A percentile compares a stretch with the other conserved stretches of the same genome.
These are phyloP conservation scores for Agapanthus africanus DNA, from an alignment of 106 monocot species.

Conservation along the genomic window DNA sequence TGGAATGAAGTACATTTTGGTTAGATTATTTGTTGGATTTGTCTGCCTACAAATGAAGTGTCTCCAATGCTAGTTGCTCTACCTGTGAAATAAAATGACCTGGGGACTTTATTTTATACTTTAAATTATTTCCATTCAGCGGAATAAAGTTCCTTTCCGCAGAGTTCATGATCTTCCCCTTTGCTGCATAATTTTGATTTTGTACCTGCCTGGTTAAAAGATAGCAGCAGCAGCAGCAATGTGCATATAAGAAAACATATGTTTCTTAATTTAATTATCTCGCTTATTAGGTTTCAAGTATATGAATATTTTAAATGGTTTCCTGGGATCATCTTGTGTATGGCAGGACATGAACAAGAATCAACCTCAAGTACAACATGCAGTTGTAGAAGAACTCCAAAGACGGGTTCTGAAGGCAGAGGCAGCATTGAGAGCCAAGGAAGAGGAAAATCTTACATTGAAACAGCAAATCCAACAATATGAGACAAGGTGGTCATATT, in stretches of 20 bases:
- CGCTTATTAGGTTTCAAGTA: no score
- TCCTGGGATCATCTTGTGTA: conserved; percentile 2
- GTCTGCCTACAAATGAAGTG: background rate
- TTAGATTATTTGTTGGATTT: background rate
- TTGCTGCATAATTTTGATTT: no score
- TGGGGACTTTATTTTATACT: no score
- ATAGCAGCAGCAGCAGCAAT: no score
- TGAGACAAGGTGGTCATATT: conserved; percentile 65
- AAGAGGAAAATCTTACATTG: conserved; percentile 70
- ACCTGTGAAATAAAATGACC: background rate
- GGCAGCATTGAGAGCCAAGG: conserved; percentile 49
- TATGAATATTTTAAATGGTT: no score
- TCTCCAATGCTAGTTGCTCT: background rate
- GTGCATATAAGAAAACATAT: no score
- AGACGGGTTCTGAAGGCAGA: conserved; percentile 52
- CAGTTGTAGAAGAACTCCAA: conserved; percentile 47
- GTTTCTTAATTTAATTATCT: no score
- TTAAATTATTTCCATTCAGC: no score
- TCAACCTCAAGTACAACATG: conserved; percentile 14
- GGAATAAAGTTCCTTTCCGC: no score
- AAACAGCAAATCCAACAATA: conserved; percentile 53
- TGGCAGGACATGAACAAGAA: conserved; percentile 22
- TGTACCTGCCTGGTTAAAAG: no score
- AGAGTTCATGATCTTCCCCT: no score
- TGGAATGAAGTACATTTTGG: background rate